Percentiles rank a stretch among this genome's conserved stretches.
phyloP scores from a whole-genome alignment of 139 green algal species.

The Penium margaritaceum region DNA sequence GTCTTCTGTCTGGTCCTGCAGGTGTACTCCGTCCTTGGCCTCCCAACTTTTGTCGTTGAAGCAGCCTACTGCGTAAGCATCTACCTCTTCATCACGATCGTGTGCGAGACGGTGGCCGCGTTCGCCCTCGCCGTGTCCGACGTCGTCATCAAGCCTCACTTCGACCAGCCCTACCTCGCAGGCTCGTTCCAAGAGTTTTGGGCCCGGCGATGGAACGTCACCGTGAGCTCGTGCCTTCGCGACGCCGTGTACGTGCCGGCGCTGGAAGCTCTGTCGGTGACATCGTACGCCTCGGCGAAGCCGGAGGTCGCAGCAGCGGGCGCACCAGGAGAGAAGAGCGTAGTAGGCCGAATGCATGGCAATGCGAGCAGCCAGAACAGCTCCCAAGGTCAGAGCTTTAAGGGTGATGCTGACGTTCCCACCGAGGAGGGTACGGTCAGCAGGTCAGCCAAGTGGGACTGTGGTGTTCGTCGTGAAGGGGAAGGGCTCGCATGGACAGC shows the following conservation, averaged over 20 bases:
- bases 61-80: too few relatives aligned
- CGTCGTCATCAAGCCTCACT: neutral
- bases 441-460: neutral
- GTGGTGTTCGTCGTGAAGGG: neutral
- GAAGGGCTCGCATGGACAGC: neutral
- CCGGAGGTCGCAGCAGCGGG: neutral
- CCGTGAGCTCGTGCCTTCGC: constrained; percentile 24
- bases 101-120: constrained; percentile 12
- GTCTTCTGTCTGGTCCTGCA: too few relatives aligned
- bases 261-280: neutral
- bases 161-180: constrained; percentile 27
- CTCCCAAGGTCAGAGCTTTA: neutral
- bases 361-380: neutral
- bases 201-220: constrained; percentile 34
- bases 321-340: neutral
- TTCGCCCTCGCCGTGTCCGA: neutral
- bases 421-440: too few relatives aligned
- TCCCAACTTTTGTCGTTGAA: too few relatives aligned
- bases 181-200: constrained; percentile 34
- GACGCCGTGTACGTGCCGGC: constrained; percentile 30
- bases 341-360: neutral
- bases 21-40: too few relatives aligned
- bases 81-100: constrained; percentile 22
- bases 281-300: neutral
- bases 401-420: too few relatives aligned